These are phyloP conservation scores for Apiospora koreana DNA, from an alignment of 2,329 filamentous ascomycete species.

Conservation along the genomic window DNA sequence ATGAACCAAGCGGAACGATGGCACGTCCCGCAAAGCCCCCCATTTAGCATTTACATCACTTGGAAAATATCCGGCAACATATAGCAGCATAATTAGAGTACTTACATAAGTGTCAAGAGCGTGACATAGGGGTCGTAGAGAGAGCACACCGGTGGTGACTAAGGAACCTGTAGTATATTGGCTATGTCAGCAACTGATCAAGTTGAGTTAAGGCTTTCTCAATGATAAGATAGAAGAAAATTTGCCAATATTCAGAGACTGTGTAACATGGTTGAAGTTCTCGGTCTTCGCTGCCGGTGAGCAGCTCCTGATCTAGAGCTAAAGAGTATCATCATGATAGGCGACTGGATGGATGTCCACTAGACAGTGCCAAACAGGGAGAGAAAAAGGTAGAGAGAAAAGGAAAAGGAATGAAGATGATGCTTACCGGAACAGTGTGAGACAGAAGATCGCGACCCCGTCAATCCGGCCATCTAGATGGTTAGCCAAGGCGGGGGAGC, in stretches of 20 bases:
- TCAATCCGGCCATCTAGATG: background rate
- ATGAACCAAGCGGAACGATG: background rate
- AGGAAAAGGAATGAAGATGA: background rate
- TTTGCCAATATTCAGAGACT: slow-evolving; percentile 16
- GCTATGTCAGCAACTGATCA: background rate
- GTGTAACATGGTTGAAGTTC: slow-evolving; percentile 19
- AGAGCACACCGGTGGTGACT: background rate
- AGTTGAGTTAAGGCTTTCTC: no score
- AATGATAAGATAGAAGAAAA: background rate
- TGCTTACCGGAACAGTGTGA: background rate
- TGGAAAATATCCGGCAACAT: background rate
- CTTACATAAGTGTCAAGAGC: background rate
- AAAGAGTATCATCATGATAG: slow-evolving; percentile 17
- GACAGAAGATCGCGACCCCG: background rate
- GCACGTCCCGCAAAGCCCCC: background rate
- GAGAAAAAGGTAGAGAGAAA: background rate
- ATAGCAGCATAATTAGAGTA: background rate
- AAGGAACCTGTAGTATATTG: background rate
- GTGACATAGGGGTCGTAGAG: background rate
- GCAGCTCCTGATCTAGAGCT: slow-evolving; percentile 20
- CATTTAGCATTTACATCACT: background rate
- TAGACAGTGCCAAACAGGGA: background rate
- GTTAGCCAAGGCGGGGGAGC: background rate
- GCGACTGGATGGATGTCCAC: background rate
- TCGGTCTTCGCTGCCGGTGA: slow-evolving; percentile 15